These are phyloP conservation scores for Trichophyton schoenleinii DNA, from an alignment of 2,329 filamentous ascomycete genomes.

Conservation along the genomic window DNA sequence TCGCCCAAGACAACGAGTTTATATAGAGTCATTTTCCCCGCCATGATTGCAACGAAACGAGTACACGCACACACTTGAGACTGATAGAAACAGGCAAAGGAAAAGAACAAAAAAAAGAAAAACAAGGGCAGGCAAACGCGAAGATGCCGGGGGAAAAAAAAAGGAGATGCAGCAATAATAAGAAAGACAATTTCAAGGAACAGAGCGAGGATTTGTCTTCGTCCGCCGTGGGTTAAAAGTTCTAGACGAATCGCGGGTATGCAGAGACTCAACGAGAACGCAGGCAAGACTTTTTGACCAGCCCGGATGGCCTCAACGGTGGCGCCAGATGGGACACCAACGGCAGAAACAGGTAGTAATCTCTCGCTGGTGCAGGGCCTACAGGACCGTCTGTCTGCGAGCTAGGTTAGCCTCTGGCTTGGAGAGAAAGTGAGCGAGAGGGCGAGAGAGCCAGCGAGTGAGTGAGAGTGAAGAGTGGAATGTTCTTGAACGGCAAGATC, in stretches of 20 bases:
- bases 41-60: slow-evolving; percentile 44
- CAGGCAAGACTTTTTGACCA: background rate
- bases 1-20: slow-evolving; percentile 92
- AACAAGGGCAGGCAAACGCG: no score
- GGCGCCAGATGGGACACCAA: background rate
- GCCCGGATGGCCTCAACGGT: background rate
- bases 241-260: background rate
- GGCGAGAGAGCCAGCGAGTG: no score
- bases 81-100: no score
- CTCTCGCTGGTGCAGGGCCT: background rate
- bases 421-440: no score
- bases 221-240: background rate
- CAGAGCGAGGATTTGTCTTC: background rate
- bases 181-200: no score
- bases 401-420: background rate
- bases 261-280: background rate
- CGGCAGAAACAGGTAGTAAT: background rate
- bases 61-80: no score
- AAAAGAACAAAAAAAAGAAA: no score
- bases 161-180: no score
- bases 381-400: background rate
- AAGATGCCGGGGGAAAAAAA: no score
- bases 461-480: background rate
- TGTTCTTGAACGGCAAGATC: background rate
- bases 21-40: slow-evolving; percentile 83